phyloP scores from a whole-genome alignment of 768 basidiomycete genomes.

The Macrolepiota fuliginosa region DNA sequence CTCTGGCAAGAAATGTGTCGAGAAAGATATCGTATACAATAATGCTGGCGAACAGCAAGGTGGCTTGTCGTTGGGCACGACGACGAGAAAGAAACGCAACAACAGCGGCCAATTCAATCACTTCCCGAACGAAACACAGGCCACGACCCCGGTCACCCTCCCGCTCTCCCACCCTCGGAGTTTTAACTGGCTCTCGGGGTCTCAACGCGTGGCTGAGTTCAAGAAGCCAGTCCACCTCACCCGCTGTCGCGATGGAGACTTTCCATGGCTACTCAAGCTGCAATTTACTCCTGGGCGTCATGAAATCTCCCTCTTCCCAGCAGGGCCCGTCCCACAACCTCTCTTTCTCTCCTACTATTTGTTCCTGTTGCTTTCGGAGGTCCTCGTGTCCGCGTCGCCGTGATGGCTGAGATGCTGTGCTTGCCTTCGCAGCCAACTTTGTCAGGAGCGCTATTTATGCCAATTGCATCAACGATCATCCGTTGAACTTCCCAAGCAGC shows the following conservation, averaged over 20 bases:
- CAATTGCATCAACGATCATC: no score
- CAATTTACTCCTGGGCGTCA: not conserved
- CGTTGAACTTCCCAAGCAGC: no score
- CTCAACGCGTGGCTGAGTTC: not conserved
- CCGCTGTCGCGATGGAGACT: constrained; percentile 1
- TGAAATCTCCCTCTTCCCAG: not conserved
- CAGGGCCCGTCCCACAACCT: not conserved
- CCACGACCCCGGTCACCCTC: constrained; percentile 8
- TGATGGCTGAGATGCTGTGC: constrained; percentile 2
- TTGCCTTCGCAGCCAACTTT: not conserved
- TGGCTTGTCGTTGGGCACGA: constrained; percentile 19
- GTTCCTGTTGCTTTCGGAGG: not conserved
- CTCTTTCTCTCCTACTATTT: not conserved
- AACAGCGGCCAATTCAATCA: constrained; percentile 10
- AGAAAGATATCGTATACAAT: constrained; percentile 17
- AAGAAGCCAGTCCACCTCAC: not conserved
- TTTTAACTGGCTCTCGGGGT: not conserved
- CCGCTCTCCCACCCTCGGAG: not conserved
- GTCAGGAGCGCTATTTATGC: not conserved
- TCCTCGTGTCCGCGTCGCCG: not conserved
- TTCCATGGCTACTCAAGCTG: not conserved
- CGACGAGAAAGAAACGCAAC: constrained; percentile 16
- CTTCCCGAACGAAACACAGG: constrained; percentile 3
- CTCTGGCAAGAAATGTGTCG: constrained; percentile 20
- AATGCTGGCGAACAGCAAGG: constrained; percentile 11